Conservation (phyloP, 345 rosid genomes). For the Noccaea bulbosa region DNA sequence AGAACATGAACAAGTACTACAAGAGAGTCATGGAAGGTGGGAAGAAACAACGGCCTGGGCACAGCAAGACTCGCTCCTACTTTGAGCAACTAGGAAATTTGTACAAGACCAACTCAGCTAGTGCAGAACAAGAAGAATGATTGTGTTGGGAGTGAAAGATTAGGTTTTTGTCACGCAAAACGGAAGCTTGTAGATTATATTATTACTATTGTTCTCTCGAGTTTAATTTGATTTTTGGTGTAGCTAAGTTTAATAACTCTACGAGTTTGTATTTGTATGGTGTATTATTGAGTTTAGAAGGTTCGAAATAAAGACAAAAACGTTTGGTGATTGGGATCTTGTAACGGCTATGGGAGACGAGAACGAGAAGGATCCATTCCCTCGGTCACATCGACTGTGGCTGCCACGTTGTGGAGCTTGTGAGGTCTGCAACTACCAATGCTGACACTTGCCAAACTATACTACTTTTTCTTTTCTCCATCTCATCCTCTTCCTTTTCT, state of each 20-base stretch:
- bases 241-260: slow-evolving; percentile 6
- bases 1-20: slow-evolving; percentile 78
- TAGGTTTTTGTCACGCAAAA: slow-evolving; percentile 23
- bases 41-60: slow-evolving; percentile 49
- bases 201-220: background rate
- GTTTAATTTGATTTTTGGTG: slow-evolving; percentile 32
- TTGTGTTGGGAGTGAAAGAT: slow-evolving; percentile 4
- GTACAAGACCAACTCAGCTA: slow-evolving; percentile 47
- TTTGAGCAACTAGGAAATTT: slow-evolving; percentile 55
- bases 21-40: slow-evolving; percentile 52
- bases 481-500: slow-evolving; percentile 15
- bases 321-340: slow-evolving; percentile 31
- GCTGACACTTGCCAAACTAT: slow-evolving; percentile 43
- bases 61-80: slow-evolving; percentile 53
- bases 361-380: slow-evolving; percentile 35
- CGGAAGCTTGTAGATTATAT: slow-evolving; percentile 38
- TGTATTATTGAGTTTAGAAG: slow-evolving; percentile 39
- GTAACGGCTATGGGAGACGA: slow-evolving; percentile 40
- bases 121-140: slow-evolving; percentile 30
- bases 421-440: slow-evolving; percentile 32
- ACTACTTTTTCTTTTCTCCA: slow-evolving; percentile 9
- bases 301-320: slow-evolving; percentile 31
- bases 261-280: slow-evolving; percentile 21
- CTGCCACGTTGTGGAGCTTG: slow-evolving; percentile 39
- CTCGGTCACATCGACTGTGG: slow-evolving; percentile 58